Evolutionary conservation across 768 basidiomycete genomes (phyloP).

Genomic region (Leccinum sublutescens): DNA sequence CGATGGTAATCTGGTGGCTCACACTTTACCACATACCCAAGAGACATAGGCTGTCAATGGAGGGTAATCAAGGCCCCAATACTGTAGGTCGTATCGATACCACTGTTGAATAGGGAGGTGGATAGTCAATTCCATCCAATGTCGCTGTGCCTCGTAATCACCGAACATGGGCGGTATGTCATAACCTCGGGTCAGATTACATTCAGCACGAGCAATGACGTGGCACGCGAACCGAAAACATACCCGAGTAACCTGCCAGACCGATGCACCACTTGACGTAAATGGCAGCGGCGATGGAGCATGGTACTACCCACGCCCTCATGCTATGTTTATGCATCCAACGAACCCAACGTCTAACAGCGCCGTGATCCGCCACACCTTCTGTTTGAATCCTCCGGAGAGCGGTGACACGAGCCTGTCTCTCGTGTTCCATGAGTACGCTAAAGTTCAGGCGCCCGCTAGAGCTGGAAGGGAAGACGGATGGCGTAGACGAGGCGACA

Average conservation of each 20-base stretch:
- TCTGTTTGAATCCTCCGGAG: conserved; percentile 16
- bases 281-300: conserved; percentile 49
- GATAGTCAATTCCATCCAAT: conserved; percentile 91
- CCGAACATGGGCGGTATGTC: conserved; percentile 81
- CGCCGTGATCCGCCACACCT: conserved; percentile 31
- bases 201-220: neutral
- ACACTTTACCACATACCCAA: conserved; percentile 80
- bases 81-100: conserved; percentile 86
- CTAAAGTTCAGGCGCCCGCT: conserved; percentile 40
- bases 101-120: conserved; percentile 74
- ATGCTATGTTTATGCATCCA: conserved; percentile 77
- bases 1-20: conserved; percentile 31
- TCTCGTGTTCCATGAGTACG: conserved; percentile 39
- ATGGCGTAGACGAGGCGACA: conserved; percentile 28
- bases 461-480: conserved; percentile 23
- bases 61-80: conserved; percentile 96
- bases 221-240: conserved; percentile 21
- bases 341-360: conserved; percentile 64
- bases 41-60: conserved; percentile 89
- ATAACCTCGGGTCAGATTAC: conserved; percentile 44
- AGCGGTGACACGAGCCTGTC: conserved; percentile 13
- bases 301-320: conserved; percentile 58
- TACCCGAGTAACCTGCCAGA: conserved; percentile 82
- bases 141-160: conserved; percentile 91
- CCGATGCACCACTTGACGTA: conserved; percentile 70